These are phyloP conservation scores for Lasiodiplodia citricola DNA, from an alignment of 2,329 filamentous ascomycete genomes.

Conservation along the genomic window DNA sequence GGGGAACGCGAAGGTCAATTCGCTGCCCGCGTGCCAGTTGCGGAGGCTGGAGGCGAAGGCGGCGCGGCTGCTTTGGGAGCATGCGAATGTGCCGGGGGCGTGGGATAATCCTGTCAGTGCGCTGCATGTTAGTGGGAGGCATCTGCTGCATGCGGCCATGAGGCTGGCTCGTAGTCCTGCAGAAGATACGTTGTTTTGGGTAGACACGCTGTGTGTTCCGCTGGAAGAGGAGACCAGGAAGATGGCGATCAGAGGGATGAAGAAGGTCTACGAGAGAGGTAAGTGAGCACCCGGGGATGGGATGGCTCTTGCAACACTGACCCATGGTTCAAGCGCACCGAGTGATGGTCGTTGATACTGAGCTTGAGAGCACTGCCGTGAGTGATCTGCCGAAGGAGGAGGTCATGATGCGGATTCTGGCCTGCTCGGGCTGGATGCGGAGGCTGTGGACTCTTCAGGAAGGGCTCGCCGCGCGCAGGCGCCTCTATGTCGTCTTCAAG, in stretches of 20 bases:
- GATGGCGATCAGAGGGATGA: neutral
- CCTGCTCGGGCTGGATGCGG: neutral
- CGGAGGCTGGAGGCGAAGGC: neutral
- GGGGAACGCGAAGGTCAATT: neutral
- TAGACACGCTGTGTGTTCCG: neutral
- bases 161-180: neutral
- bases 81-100: neutral
- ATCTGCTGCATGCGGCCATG: neutral
- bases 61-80: neutral
- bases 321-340: neutral
- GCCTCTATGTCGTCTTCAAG: neutral
- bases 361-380: neutral
- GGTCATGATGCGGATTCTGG: neutral
- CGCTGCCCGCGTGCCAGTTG: neutral
- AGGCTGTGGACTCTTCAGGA: neutral
- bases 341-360: neutral
- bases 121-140: neutral
- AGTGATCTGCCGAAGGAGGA: neutral
- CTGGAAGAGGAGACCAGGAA: neutral
- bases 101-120: neutral
- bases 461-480: neutral
- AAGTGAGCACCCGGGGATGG: neutral
- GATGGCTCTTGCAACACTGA: neutral
- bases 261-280: neutral
- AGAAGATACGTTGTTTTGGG: neutral